Evolutionary conservation across 139 green algal species (phyloP), one percentile per base, ranked within the genome.

Genomic region (Astrephomene gubernaculifera): DNA sequence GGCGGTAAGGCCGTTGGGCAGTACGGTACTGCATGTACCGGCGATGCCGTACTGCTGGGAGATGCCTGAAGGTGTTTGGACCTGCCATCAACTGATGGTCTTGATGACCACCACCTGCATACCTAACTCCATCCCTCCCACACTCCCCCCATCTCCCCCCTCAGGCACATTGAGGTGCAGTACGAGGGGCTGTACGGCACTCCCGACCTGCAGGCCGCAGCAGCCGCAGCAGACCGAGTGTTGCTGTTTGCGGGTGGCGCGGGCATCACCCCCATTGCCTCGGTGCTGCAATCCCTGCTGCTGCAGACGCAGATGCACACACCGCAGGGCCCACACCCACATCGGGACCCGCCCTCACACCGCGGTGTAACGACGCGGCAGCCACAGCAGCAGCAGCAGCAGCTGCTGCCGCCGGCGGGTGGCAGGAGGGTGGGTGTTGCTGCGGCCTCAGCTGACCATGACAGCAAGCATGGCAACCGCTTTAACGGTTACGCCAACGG

Each of bases 151-250:
- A 39, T 35, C 35, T 7, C 33, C 2, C 44, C 25, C 45, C n/a
- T 19, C 74, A 82, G 74, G 54, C 54, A 19, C 38, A 54, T 82
- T 12, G 38, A 82, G 17, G 76, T 83, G 38, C 14, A 36, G 29
- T 83, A 83, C 39, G 76, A 83, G 43, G 76, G 76, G n/a, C 39
- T 83, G 60, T 83, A 83, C 60, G 76, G 76, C 60, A 83, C 76
- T 0, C n/a, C 60, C 0, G 76, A 83, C 76, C 61, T 83, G 76
- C 76, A 83, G 76, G 57, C 60, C 10, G 78, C 78, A 31, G 78
- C 63, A 2, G 63, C 43, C 43, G 19, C 31, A n/a, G 31, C 61
- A 0, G 78, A 84, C 63, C 63, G 43, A 31, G 22, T 84, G 21
- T 41, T 75, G 78, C 41, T 84, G 21, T 74, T 84, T 2, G 78